Evolutionary conservation across 139 green algal species (phyloP), one percentile per base, ranked within the genome.

Genomic region (Closterium sp.): DNA sequence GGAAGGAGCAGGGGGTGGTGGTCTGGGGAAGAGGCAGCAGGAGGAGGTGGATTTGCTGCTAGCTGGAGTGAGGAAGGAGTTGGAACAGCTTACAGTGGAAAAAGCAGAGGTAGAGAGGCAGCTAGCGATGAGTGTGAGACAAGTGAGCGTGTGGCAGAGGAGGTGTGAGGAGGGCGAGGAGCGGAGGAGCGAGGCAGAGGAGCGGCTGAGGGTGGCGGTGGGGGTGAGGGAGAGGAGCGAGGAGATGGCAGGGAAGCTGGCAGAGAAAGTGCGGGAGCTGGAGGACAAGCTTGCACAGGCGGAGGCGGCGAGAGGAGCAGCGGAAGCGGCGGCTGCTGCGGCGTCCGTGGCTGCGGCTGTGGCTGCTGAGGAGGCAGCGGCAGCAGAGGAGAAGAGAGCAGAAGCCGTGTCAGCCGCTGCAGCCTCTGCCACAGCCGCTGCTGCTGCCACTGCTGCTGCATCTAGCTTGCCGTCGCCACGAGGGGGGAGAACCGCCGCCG

Each of bases 271-370:
- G 43, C 33, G 25, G 32, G 83, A 90, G 81, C 30, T 92, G 33
- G 83, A 92, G 34, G 55, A 66, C 32, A 64, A 92, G 89, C 36
- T 92, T 2, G 33, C 25, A 81, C 30, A 83, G 34, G 89, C 19
- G 83, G 86, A 86, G 28, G 28, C n/a, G 81, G 81, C n/a, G 81
- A 86, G 81, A 34, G 81, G 81, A 32, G 30, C n/a, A 86, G 81
- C 81, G 7, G 81, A 86, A 23, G 43, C 43, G 21, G 43, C 43
- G 8, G 43, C 43, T 69, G 43, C 43, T 69, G 43, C 43, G 43
- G 43, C 43, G 43, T 69, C 43, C 12, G 21, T 31, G 30, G 35
- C 32, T 19, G 38, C 43, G 21, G 55, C 32, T 0, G 84, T 43
- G 89, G 89, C 84, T 38, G 89, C 33, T 0, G 28, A 69, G 9